A percentile compares a stretch with the other conserved stretches of the same genome.
phyloP scores from a whole-genome alignment of 768 basidiomycete genomes.

The Nevesoporus exiguus region DNA sequence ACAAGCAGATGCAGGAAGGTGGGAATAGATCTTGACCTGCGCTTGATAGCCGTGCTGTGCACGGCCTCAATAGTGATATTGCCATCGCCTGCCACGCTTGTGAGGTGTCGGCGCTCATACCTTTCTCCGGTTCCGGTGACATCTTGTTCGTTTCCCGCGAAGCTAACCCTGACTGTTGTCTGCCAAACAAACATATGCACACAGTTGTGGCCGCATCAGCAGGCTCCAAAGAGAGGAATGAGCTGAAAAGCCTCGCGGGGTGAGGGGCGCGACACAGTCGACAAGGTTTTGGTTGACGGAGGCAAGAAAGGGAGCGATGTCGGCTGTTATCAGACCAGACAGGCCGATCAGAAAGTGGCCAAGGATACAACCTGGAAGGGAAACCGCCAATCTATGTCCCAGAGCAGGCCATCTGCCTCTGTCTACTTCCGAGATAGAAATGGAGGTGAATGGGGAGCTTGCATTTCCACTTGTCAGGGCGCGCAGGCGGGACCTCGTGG shows the following conservation, averaged over 20 bases:
- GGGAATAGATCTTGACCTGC: conserved; percentile 26
- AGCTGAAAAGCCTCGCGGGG: not conserved
- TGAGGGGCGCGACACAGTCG: not conserved
- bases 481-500: conserved; percentile 19
- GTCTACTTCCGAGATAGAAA: conserved; percentile 14
- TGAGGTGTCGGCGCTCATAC: conserved; percentile 30
- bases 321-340: conserved; percentile 2
- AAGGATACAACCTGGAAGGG: not conserved
- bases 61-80: conserved; percentile 23
- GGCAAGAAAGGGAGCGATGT: not conserved
- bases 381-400: conserved; percentile 8
- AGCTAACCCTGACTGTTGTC: conserved; percentile 16
- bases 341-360: conserved; percentile 6
- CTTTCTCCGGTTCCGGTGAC: conserved; percentile 26
- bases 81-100: conserved; percentile 26
- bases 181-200: not conserved
- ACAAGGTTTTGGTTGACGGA: conserved; percentile 1
- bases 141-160: conserved; percentile 20
- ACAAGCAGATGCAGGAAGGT: conserved; percentile 17
- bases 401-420: not conserved
- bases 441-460: conserved; percentile 1
- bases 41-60: conserved; percentile 33
- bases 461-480: conserved; percentile 13
- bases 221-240: not conserved
- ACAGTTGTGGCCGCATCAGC: not conserved